These are phyloP conservation scores for Claviceps pazoutovae DNA, from an alignment of 2,329 filamentous ascomycete genomes.

Conservation along the genomic window DNA sequence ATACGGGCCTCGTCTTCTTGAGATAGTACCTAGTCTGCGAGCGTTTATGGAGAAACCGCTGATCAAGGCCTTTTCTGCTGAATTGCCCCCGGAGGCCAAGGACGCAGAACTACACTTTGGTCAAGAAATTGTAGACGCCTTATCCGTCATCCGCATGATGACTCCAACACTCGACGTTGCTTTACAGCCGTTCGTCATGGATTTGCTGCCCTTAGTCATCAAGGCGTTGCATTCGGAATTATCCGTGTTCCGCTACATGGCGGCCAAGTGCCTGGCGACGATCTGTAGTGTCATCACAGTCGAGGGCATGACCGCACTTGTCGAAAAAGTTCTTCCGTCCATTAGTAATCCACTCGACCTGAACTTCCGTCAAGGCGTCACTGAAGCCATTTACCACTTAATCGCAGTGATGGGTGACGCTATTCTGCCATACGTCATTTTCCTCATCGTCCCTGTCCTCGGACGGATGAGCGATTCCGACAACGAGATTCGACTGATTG, in stretches of 20 bases:
- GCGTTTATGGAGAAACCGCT: conserved; percentile 73
- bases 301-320: conserved; percentile 88
- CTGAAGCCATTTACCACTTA: conserved; percentile 90
- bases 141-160: conserved; percentile 84
- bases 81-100: conserved; percentile 58
- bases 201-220: conserved; percentile 72
- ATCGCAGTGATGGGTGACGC: conserved; percentile 97
- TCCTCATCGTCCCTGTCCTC: conserved; percentile 91
- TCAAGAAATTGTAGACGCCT: conserved; percentile 83
- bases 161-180: conserved; percentile 73
- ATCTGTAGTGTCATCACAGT: conserved; percentile 94
- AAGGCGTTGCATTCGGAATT: conserved; percentile 77
- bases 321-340: conserved; percentile 81
- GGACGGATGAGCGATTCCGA: conserved; percentile 98
- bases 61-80: conserved; percentile 54
- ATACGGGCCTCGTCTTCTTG: conserved; percentile 66
- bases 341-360: conserved; percentile 86
- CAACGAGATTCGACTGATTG: conserved; percentile 83
- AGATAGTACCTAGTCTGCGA: conserved; percentile 71
- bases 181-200: conserved; percentile 67
- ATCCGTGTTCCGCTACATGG: conserved; percentile 89
- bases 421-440: conserved; percentile 95
- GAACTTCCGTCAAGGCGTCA: conserved; percentile 79
- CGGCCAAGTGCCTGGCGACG: conserved; percentile 92
- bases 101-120: conserved; percentile 64